A percentile compares a stretch with the other conserved stretches of the same genome.
phyloP scores from a whole-genome alignment of 257 asterid species.

The Paulownia fortunei region DNA sequence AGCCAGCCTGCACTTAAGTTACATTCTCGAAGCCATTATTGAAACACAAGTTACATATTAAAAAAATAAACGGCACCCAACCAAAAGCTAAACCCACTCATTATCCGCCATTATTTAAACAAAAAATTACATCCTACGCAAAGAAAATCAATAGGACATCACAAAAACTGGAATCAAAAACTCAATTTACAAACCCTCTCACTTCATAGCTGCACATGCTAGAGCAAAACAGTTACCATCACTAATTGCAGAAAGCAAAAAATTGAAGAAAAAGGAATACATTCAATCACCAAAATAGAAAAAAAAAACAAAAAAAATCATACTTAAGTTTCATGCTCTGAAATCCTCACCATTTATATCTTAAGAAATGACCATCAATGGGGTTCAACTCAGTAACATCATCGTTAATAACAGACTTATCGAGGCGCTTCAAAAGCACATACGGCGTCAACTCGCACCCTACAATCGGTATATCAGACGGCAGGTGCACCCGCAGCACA shows the following conservation, averaged over 20 bases:
- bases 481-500: constrained; percentile 89
- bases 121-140: neutral
- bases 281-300: neutral
- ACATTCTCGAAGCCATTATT: neutral
- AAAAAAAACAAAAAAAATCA: neutral
- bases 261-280: neutral
- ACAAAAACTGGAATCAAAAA: neutral
- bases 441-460: constrained; percentile 97
- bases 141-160: neutral
- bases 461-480: constrained; percentile 94
- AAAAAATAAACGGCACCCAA: neutral
- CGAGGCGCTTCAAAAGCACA: constrained; percentile 71
- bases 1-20: constrained; percentile 7
- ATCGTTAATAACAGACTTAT: constrained; percentile 57
- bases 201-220: constrained; percentile 22
- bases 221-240: neutral
- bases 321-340: neutral
- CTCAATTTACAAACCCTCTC: neutral
- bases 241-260: constrained; percentile 1
- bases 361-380: constrained; percentile 66
- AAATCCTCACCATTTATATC: constrained; percentile 77
- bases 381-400: constrained; percentile 79
- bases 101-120: neutral
- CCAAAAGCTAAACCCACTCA: neutral
- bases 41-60: neutral